Base-by-base conservation (phyloP, 495 filamentous ascomycete genomes). In the Annulohypoxylon bovei region DNA sequence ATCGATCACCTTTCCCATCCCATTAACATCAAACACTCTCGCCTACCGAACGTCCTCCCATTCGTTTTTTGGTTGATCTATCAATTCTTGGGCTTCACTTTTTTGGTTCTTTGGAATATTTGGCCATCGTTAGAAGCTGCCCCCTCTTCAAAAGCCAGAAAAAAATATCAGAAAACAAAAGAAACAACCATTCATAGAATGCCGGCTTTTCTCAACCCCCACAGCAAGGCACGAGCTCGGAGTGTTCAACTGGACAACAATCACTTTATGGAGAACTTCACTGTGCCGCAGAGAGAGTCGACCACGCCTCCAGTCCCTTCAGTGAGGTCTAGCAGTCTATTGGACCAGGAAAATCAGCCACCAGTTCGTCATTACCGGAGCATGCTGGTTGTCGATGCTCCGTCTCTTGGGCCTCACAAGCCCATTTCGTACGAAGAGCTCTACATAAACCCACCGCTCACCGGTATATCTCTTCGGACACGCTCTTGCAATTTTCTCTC, bases 361-460 rank as follows among this genome's bases (percentile, higher is more conserved):
- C 71, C 75, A 18, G 76, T 80, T 42, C 79, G 75, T 27, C 78
- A 81, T 37, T 83, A 82, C 57, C 77, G 82, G 50, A 85, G 84
- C 77, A 82, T 86, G 80, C 70, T 86, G 37, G 80, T 82, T 52
- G 75, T 86, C 14, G 83, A 85, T 56, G 78, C 79, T 54, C 76
- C 79, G 12, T 82, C 83, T 12, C 81, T 86, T 25, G 79, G 80
- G 3, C 78, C 82, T 25, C 75, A 81, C 52, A 79, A 76, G 59
- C 82, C 79, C 16, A 73, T 85, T 23, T 80, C 76, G 39, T 85
- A 82, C 71, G 83, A 81, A 27, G 82, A 83, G 75, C 82, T 85
- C 12, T 81, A 82, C 64, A 33, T 65, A 22, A 73, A 82, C 30
- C 52, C 71, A 28, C 39, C 67, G 49, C 61, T 71, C 66, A 54